Evolutionary conservation across 2,329 filamentous ascomycete genomes (phyloP).

Genomic region (Diplodia scrobiculata): DNA sequence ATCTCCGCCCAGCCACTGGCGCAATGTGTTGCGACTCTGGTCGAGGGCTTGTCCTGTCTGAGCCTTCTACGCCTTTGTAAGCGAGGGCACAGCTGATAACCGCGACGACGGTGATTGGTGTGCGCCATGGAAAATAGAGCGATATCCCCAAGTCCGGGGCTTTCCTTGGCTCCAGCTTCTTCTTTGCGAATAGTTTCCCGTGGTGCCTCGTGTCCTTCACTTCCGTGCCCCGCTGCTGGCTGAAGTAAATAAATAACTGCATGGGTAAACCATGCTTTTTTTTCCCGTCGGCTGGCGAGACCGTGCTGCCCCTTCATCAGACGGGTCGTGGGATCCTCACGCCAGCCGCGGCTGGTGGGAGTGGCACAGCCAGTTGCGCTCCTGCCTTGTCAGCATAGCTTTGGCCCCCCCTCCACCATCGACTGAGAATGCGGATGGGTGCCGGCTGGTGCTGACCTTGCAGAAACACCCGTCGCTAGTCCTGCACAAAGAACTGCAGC

Average conservation of each 20-base stretch:
- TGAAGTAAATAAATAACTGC: conserved; percentile 16
- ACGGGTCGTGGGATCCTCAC: conserved; percentile 13
- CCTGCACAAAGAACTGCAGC: background rate
- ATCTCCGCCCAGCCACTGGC: conserved; percentile 25
- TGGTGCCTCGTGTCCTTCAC: conserved; percentile 24
- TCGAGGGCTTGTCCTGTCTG: conserved; percentile 14
- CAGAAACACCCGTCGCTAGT: background rate
- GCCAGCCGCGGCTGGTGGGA: background rate
- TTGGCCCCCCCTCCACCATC: background rate
- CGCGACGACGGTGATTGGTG: conserved; percentile 23
- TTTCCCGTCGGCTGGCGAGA: conserved; percentile 15
- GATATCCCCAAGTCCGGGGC: conserved; percentile 1
- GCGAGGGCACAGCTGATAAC: conserved; percentile 29
- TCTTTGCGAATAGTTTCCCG: conserved; percentile 26
- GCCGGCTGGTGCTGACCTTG: background rate
- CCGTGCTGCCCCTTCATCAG: conserved; percentile 19
- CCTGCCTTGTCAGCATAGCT: background rate
- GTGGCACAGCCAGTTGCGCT: conserved; percentile 14
- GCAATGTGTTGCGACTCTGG: conserved; percentile 18
- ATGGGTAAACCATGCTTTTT: conserved; percentile 17
- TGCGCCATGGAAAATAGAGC: conserved; percentile 16
- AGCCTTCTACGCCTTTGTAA: conserved; percentile 13
- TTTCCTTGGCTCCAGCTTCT: conserved; percentile 26
- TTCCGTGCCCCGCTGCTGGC: conserved; percentile 20
- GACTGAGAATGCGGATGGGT: conserved; percentile 8